Conservation (phyloP, 2,329 filamentous ascomycete genomes). For the Aspergillus uvarum region DNA sequence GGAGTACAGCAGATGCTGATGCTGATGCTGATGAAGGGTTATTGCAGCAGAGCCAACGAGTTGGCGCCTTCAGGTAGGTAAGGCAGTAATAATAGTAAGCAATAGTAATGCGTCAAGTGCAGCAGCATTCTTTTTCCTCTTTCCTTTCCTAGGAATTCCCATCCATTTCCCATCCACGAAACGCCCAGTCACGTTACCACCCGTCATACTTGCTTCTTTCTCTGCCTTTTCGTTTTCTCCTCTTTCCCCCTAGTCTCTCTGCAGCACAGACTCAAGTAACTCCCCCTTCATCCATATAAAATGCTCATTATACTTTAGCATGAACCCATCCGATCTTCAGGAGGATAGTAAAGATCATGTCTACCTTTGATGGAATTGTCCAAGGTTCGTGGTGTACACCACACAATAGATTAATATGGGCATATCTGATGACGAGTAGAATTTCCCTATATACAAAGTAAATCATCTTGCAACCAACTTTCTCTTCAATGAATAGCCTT, state of each 20-base stretch:
- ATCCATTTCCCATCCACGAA: no score
- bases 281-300: not conserved
- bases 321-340: no score
- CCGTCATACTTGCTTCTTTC: not conserved
- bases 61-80: not conserved
- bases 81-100: not conserved
- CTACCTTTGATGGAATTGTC: constrained; percentile 71
- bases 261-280: not conserved
- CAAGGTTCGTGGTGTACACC: constrained; percentile 23
- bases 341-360: constrained; percentile 54
- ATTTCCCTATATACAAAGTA: constrained; percentile 74
- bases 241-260: not conserved
- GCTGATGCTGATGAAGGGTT: not conserved
- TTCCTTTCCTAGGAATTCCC: no score
- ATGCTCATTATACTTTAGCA: no score
- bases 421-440: constrained; percentile 47
- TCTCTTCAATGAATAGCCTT: constrained; percentile 13
- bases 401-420: not conserved
- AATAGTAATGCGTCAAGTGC: not conserved
- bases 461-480: constrained; percentile 19
- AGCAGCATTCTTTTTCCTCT: not conserved
- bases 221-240: not conserved
- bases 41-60: not conserved
- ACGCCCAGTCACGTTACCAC: not conserved
- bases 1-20: not conserved